phyloP scores from a whole-genome alignment of 2,329 filamentous ascomycete species.

The Scolecobasidium constrictum region DNA sequence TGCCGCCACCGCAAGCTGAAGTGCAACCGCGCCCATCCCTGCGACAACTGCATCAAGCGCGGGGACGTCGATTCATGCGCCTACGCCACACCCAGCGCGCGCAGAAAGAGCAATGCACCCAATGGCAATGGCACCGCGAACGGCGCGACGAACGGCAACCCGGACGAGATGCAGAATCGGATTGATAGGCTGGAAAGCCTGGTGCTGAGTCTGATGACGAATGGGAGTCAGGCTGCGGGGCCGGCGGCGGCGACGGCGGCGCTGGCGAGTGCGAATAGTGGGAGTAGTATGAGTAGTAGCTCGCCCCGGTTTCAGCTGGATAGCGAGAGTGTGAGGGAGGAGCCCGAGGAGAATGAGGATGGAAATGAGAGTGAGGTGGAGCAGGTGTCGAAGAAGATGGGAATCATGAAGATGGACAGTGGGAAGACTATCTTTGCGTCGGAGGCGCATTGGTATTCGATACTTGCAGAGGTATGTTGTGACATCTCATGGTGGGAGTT shows the following conservation, averaged over 20 bases:
- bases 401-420: constrained; percentile 42
- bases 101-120: constrained; percentile 53
- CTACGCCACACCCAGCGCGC: constrained; percentile 59
- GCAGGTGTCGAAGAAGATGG: constrained; percentile 38
- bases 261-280: constrained; percentile 32
- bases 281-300: constrained; percentile 29
- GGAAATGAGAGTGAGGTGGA: constrained; percentile 53
- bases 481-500: constrained; percentile 5
- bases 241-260: constrained; percentile 48
- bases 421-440: constrained; percentile 37
- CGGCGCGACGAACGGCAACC: constrained; percentile 45
- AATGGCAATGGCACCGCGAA: too few species aligned
- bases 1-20: constrained; percentile 93
- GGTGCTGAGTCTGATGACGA: constrained; percentile 89
- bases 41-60: constrained; percentile 88
- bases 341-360: constrained; percentile 40
- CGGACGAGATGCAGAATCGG: constrained; percentile 97
- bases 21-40: constrained; percentile 85
- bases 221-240: constrained; percentile 54
- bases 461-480: constrained; percentile 36
- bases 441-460: constrained; percentile 42
- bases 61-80: constrained; percentile 72
- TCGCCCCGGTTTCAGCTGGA: constrained; percentile 32
- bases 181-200: constrained; percentile 90
- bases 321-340: constrained; percentile 46